Evolutionary conservation across 345 rosid species (phyloP), one percentile per base, ranked within the genome.

Genomic region (Mangifera indica): DNA sequence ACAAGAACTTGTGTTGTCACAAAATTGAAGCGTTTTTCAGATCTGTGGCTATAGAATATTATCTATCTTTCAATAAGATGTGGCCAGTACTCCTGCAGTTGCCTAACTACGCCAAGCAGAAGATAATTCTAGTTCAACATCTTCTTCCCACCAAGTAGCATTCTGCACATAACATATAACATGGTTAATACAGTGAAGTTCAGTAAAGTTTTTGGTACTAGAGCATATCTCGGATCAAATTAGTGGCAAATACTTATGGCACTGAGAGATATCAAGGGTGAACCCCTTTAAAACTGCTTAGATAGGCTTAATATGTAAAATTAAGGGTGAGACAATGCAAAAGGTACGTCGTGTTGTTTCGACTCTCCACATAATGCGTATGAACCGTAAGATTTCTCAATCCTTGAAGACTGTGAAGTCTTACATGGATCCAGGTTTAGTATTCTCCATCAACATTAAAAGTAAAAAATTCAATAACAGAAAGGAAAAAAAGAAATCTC

Each of bases 111-210:
- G 94, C 98, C 97, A 93, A 21, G 88, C 95, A 7, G 96, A 82
- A 25, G 95, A 93, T 75, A 55, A 76, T 79, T 93, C 98, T 67
- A 86, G 80, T 22, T 93, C 97, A 46, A 86, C 82, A 60, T 86
- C 97, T 81, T 93, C 98, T 82, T 93, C 98, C 98, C 97, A 90
- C 97, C 98, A 93, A 21, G 96, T 93, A 52, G 97, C 86, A 65
- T 77, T 52, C 98, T 93, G 89, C 85, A 73, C 60, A 63, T 44
- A 18, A 60, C 26, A 63, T 54, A 63, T 54, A 20, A 60, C 48
- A 42, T 66, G 79, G 65, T 60, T 64, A 73, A 10, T 26, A 20
- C 8, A 74, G 13, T 48, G 4, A 25, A 48, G 10, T 48, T 26
- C 10, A 17, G 15, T 2, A 17, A 7, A 48, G 1, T 6, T 58